Conservation (phyloP, 768 basidiomycete species). For the Ephemerocybe angulata region DNA sequence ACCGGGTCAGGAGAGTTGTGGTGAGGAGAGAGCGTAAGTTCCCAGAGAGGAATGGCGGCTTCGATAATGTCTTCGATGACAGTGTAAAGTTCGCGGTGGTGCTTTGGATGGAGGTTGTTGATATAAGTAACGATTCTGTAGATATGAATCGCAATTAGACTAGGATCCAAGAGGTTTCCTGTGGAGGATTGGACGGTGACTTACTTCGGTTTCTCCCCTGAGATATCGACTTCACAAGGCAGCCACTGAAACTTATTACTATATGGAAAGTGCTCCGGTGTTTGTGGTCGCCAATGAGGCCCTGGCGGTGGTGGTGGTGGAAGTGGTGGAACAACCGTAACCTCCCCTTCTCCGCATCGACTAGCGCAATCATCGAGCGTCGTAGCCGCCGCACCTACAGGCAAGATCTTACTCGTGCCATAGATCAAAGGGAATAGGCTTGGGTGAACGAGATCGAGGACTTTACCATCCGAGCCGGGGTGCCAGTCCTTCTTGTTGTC, state of each 20-base stretch:
- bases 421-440: conserved; percentile 37
- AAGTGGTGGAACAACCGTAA: neutral
- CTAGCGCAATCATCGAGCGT: conserved; percentile 13
- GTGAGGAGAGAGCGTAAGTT: conserved; percentile 19
- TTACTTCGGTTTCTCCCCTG: conserved; percentile 12
- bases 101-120: conserved; percentile 35
- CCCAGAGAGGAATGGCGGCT: conserved; percentile 28
- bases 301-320: neutral
- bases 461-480: conserved; percentile 36
- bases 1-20: neutral
- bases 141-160: neutral
- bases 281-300: neutral
- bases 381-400: neutral
- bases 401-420: conserved; percentile 22
- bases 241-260: conserved; percentile 21
- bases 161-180: neutral
- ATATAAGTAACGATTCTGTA: conserved; percentile 31
- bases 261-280: conserved; percentile 6
- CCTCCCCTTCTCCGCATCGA: conserved; percentile 10
- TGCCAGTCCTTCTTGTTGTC: conserved; percentile 41
- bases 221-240: conserved; percentile 18
- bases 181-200: neutral
- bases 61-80: conserved; percentile 24
- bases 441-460: conserved; percentile 44
- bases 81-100: conserved; percentile 21